Evolutionary conservation across 441 rosid species (phyloP), one percentile per base, ranked within the genome.

Genomic region (Bruguiera hainesii): DNA sequence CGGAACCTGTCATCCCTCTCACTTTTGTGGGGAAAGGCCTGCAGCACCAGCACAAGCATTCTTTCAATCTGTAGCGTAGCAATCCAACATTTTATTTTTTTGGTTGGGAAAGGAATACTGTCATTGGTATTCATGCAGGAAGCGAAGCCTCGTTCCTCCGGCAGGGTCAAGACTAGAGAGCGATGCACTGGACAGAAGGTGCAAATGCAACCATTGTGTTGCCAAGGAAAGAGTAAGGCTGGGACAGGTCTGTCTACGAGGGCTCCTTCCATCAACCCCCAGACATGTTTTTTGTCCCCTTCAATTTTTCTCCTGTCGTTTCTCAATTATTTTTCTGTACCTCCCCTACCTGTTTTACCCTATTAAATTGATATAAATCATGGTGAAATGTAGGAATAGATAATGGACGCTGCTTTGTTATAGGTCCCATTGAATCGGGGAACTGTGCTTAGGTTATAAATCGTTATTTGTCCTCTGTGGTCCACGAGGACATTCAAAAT

Each of bases 21-120:
- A 33, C 67, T 29, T 13, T 35, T 70, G 35, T 74, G 39, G 64
- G 72, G 51, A 64, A 61, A 68, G 77, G 71, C 75, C 76, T 69
- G 74, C 85, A 60, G 60, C 62, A 29, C 35, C 51, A 37, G 84
- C 80, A 64, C 64, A 25, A 68, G 81, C 84, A 86, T 87, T 90
- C 85, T 83, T 90, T 87, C 78, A 66, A 67, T 79, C 73, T 86
- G 89, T 81, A 82, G 78, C 81, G 73, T 89, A 88, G 90, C 78
- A 81, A 79, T 80, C 82, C 65, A 37, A 78, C 73, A 69, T 75
- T 79, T 78, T 71, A 5, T 72, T 55, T 80, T 79, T 83, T 81
- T 75, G 70, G 73, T 74, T 80, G 75, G 83, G 65, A 76, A 75
- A 69, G 52, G 71, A 76, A 78, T 52, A 71, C 78, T 72, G 48